Conservation (phyloP, 495 filamentous ascomycete species). For the Aspergillus nanangensis region DNA sequence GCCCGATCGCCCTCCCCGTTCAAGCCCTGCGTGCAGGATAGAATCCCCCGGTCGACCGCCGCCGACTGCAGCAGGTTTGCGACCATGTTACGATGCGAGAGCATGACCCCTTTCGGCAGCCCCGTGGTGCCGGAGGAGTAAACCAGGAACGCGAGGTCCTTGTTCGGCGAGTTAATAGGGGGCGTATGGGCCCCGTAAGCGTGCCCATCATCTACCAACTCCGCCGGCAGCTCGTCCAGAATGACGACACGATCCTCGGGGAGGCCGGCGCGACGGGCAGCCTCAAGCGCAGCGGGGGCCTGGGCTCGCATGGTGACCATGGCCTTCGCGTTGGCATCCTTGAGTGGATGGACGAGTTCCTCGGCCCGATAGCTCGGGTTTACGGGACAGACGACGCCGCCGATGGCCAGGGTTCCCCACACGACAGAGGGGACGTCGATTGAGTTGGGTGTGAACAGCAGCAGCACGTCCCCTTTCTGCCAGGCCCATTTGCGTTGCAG, state of each 20-base stretch:
- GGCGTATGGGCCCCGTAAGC: slow-evolving; percentile 8
- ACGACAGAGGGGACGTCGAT: slow-evolving; percentile 61
- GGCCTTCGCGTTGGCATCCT: slow-evolving; percentile 64
- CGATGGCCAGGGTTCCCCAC: slow-evolving; percentile 75
- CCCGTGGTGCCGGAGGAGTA: slow-evolving; percentile 86
- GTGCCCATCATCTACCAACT: neutral
- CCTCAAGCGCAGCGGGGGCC: slow-evolving; percentile 52
- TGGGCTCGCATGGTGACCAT: slow-evolving; percentile 64
- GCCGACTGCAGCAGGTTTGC: slow-evolving; percentile 54
- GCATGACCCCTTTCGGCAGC: slow-evolving; percentile 78
- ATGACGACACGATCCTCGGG: slow-evolving; percentile 51
- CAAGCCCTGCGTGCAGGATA: slow-evolving; percentile 47
- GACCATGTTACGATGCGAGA: slow-evolving; percentile 73
- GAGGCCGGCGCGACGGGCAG: slow-evolving; percentile 60
- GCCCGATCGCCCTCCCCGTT: slow-evolving; percentile 57
- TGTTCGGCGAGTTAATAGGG: slow-evolving; percentile 24
- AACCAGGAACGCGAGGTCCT: slow-evolving; percentile 55
- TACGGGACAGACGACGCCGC: slow-evolving; percentile 69
- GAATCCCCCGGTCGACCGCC: slow-evolving; percentile 50
- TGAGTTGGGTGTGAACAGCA: slow-evolving; percentile 60
- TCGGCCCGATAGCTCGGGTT: slow-evolving; percentile 76
- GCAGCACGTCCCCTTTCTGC: slow-evolving; percentile 69
- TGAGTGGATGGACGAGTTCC: slow-evolving; percentile 76
- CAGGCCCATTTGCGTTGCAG: slow-evolving; percentile 65
- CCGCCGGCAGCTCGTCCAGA: slow-evolving; percentile 4